phyloP scores from a whole-genome alignment of 1,284 basidiomycete genomes.

The Phaffia rhodozyma region DNA sequence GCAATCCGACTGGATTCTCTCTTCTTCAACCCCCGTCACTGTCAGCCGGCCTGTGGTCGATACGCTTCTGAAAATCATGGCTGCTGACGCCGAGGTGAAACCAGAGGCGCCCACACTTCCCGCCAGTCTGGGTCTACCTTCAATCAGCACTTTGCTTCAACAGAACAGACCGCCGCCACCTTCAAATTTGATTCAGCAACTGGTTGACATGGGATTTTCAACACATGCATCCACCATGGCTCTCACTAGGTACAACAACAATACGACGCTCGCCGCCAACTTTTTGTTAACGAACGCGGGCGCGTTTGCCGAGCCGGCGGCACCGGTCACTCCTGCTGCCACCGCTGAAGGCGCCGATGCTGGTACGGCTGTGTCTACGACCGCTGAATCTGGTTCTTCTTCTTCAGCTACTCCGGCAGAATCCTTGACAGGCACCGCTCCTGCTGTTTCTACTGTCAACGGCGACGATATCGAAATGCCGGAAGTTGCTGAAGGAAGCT shows the following conservation, averaged over 20 bases:
- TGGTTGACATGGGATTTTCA: conserved; percentile 95
- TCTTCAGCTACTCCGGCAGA: background rate
- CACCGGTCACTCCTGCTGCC: conserved; percentile 24
- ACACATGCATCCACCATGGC: conserved; percentile 73
- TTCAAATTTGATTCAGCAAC: conserved; percentile 65
- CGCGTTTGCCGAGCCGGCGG: conserved; percentile 43
- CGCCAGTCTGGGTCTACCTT: conserved; percentile 23
- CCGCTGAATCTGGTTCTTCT: conserved; percentile 10
- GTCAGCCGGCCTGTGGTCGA: conserved; percentile 64
- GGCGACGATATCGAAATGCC: conserved; percentile 13
- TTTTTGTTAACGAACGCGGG: conserved; percentile 73
- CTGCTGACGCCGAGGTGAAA: conserved; percentile 63
- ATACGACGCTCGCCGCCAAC: conserved; percentile 80
- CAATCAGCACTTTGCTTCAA: conserved; percentile 32
- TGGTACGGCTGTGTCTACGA: conserved; percentile 13
- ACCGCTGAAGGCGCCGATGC: conserved; percentile 18
- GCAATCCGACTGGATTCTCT: conserved; percentile 70
- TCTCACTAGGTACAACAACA: conserved; percentile 71
- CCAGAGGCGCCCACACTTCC: conserved; percentile 29
- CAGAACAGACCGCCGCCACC: conserved; percentile 17
- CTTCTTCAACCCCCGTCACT: conserved; percentile 47
- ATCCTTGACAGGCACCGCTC: conserved; percentile 8
- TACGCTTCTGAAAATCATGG: conserved; percentile 66
- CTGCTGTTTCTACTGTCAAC: conserved; percentile 18
- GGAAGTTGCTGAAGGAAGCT: conserved; percentile 8